These are phyloP conservation scores for Scheffersomyces parashehatae DNA, from an alignment of 1,139 yeast species.

Conservation along the genomic window DNA sequence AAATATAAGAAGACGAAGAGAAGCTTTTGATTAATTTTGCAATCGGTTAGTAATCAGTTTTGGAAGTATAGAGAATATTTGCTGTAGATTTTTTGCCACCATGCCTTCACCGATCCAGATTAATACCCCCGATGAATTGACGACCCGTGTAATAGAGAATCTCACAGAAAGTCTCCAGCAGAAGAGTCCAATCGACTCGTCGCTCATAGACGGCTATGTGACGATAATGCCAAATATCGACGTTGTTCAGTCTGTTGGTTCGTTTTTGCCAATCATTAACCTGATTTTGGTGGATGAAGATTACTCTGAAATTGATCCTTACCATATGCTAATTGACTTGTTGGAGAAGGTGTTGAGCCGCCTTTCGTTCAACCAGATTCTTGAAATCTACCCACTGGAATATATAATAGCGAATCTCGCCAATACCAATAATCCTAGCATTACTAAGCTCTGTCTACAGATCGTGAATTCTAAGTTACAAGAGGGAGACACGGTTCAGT, in stretches of 20 bases:
- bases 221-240: background rate
- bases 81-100: no score
- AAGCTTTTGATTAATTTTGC: no score
- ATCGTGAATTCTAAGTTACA: conserved; percentile 18
- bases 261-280: conserved; percentile 1
- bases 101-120: background rate
- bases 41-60: no score
- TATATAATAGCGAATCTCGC: conserved; percentile 17
- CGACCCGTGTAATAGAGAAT: background rate
- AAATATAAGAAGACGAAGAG: no score
- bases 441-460: conserved; percentile 17
- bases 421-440: conserved; percentile 7
- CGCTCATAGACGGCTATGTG: background rate
- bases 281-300: conserved; percentile 4
- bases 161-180: background rate
- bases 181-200: background rate
- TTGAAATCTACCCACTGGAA: conserved; percentile 21
- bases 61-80: no score
- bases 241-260: background rate
- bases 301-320: conserved; percentile 24
- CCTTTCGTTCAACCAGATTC: conserved; percentile 18
- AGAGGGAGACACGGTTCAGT: conserved; percentile 16
- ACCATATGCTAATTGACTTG: conserved; percentile 18
- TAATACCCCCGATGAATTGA: background rate
- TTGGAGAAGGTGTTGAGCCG: conserved; percentile 21